A percentile compares a stretch with the other conserved stretches of the same genome.
These are phyloP conservation scores for Mycena filopes DNA, from an alignment of 768 basidiomycete species.

Conservation along the genomic window DNA sequence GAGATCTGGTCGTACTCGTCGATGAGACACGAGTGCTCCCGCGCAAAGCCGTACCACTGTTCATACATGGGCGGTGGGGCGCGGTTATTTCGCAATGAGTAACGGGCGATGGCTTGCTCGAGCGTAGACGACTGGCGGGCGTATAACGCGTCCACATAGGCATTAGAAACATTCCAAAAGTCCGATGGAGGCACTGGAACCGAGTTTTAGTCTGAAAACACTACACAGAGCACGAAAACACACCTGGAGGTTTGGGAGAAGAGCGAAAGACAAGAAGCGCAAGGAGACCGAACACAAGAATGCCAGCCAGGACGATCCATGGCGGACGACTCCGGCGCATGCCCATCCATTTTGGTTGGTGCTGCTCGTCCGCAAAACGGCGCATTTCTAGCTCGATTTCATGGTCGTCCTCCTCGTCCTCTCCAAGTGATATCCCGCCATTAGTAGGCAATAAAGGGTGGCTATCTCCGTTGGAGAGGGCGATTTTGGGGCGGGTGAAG, in stretches of 20 bases:
- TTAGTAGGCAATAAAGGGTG: slow-evolving; percentile 26
- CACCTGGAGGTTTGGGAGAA: neutral
- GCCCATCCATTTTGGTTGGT: neutral
- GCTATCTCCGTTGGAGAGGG: slow-evolving; percentile 19
- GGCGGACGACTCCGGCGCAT: neutral
- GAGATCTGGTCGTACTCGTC: slow-evolving; percentile 35
- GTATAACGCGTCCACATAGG: slow-evolving; percentile 14
- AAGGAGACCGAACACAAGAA: slow-evolving; percentile 6
- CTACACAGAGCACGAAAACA: neutral
- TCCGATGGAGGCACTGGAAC: neutral
- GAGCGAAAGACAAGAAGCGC: neutral
- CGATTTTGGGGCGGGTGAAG: slow-evolving; percentile 5
- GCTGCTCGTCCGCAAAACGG: slow-evolving; percentile 22
- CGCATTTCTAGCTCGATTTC: slow-evolving; percentile 31
- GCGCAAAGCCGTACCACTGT: slow-evolving; percentile 30
- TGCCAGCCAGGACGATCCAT: neutral
- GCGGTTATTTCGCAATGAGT: slow-evolving; percentile 30
- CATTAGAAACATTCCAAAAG: neutral
- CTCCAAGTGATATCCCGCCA: slow-evolving; percentile 11
- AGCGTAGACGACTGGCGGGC: slow-evolving; percentile 27
- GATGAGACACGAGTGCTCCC: slow-evolving; percentile 29
- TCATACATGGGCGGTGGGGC: slow-evolving; percentile 29
- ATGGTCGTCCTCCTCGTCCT: slow-evolving; percentile 28
- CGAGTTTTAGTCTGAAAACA: neutral
- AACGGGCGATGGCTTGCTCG: slow-evolving; percentile 29